Base-by-base conservation (phyloP, 2,329 filamentous ascomycete species). In the Talaromyces verruculosus region DNA sequence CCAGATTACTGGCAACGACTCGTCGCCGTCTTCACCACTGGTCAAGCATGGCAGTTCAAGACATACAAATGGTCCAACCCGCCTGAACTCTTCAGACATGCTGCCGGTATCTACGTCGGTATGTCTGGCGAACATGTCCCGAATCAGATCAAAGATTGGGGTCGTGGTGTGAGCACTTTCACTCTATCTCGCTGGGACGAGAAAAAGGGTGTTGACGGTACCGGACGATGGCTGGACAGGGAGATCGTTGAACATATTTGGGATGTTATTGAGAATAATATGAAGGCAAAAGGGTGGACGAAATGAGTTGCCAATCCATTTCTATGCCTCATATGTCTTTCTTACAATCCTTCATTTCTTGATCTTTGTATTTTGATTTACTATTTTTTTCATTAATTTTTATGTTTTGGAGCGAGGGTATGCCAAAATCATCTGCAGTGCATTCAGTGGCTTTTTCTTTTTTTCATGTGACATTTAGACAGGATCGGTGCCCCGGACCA, bases 11-110 rank as follows among this genome's bases (percentile, higher is more conserved):
- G 95, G 95, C 89, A 89, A 73, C 89, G 93, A 61, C 91, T 99
- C 6, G 95, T 97, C 1, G 95, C 91, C 13, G 93, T 99, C 65
- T 98, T 99, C 81, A 99, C 95, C 0, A 99, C 95, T 0, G 95
- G 95, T 39, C 95, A 99, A 81, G 89, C 90, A 10, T 99, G 95
- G 95, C 95, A 99, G 80, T 99, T 99, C 82, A 97, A 97, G 81
- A 91, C 88, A 71, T 99, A 99, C 85, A 97, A 96, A 79, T 99
- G 95, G 92, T 89, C 89, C 71, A 89, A 90, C 65, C 91, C 95
- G 0, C 85, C 88, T 15, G 95, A 98, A 74, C 84, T 99, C 60
- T 99, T 99, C 82, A 88, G 88, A 70, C 91, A 97, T 74, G 91
- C 92, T 1, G 84, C 92, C 15, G 95, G 95, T 65, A 83, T 99